These are phyloP conservation scores for Alternaria dauci DNA, from an alignment of 2,329 filamentous ascomycete species.

Conservation along the genomic window DNA sequence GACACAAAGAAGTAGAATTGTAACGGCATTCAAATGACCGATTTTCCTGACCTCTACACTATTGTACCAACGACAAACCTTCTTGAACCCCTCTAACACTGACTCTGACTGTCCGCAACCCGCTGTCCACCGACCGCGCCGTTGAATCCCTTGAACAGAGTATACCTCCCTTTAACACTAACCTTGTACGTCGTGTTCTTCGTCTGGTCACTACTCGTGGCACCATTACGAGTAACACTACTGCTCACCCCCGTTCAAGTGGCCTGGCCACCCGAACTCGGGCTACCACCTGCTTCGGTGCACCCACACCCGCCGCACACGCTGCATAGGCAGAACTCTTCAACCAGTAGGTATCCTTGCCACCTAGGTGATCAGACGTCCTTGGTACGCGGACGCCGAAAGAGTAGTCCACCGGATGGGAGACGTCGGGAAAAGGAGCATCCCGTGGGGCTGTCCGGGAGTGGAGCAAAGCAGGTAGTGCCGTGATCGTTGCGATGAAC, in stretches of 20 bases:
- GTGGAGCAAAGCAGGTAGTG: background rate
- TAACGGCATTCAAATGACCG: no score
- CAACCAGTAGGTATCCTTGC: background rate
- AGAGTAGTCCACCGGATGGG: background rate
- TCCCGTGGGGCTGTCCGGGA: background rate
- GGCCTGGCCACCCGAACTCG: background rate
- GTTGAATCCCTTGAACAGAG: background rate
- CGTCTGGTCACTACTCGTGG: background rate
- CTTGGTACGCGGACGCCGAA: conserved; percentile 3
- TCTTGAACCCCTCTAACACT: background rate
- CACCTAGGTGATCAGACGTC: background rate
- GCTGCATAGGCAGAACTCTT: conserved; percentile 5
- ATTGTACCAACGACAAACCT: no score
- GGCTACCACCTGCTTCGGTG: background rate
- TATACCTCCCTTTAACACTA: background rate
- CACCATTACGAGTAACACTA: conserved; percentile 2
- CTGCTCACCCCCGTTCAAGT: background rate
- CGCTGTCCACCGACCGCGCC: conserved; percentile 5
- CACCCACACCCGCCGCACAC: conserved; percentile 5
- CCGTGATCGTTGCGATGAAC: background rate
- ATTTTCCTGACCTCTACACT: no score
- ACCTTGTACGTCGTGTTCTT: conserved; percentile 1
- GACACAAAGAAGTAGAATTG: no score
- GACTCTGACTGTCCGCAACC: background rate
- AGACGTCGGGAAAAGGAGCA: background rate